Percentiles rank a stretch among this genome's conserved stretches.
phyloP scores from a whole-genome alignment of 345 rosid genomes.

The Psidium guajava region DNA sequence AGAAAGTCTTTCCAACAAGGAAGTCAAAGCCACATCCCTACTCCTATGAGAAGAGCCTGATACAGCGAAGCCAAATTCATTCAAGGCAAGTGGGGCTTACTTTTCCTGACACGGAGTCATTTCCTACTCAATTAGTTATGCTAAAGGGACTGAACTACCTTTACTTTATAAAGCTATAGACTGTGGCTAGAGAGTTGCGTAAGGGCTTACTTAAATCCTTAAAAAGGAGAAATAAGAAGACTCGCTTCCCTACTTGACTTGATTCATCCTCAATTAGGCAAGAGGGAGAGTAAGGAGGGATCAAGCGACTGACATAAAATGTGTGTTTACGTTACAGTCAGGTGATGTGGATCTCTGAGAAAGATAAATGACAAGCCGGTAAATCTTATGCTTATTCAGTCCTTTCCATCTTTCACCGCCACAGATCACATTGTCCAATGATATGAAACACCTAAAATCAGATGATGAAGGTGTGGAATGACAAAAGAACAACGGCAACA shows the following conservation, averaged over 20 bases:
- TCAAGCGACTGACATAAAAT: background rate
- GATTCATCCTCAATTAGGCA: background rate
- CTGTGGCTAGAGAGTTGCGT: background rate
- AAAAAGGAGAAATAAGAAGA: background rate
- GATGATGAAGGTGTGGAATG: background rate
- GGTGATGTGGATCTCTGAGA: background rate
- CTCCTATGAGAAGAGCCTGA: background rate
- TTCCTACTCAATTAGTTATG: background rate
- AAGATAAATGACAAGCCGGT: background rate
- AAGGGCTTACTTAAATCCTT: background rate
- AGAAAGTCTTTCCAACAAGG: background rate
- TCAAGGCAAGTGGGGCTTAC: background rate
- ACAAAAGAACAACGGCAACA: background rate
- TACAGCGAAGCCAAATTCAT: background rate
- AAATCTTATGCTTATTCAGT: background rate
- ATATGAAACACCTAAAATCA: background rate
- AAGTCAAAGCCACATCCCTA: background rate
- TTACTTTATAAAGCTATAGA: background rate
- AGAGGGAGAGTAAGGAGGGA: background rate
- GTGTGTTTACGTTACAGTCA: background rate
- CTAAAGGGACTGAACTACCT: background rate
- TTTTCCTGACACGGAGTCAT: background rate
- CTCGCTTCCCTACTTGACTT: background rate
- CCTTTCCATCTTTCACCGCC: background rate
- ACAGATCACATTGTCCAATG: background rate